These are phyloP conservation scores for Striga asiatica DNA, from an alignment of 257 asterid species.

Conservation along the genomic window DNA sequence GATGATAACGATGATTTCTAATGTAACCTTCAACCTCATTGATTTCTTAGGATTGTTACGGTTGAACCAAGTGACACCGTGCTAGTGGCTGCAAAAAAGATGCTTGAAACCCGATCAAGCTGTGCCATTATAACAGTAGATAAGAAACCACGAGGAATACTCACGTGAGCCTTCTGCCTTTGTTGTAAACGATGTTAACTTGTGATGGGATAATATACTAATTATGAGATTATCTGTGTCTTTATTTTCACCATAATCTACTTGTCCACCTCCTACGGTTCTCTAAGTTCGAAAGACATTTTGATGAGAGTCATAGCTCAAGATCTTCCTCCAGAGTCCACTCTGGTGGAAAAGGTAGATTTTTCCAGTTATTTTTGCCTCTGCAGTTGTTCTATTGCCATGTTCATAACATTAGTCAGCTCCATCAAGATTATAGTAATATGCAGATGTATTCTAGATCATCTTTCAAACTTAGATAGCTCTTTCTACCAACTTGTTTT, in stretches of 20 bases:
- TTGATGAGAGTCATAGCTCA: constrained; percentile 89
- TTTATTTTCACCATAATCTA: too few species aligned
- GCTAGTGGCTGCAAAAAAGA: constrained; percentile 61
- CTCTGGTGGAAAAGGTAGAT: constrained; percentile 70
- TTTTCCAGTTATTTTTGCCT: neutral
- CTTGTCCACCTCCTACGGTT: neutral
- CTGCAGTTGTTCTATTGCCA: neutral
- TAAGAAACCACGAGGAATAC: constrained; percentile 81
- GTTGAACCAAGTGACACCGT: constrained; percentile 78
- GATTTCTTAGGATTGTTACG: constrained; percentile 35
- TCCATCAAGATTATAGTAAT: too few species aligned
- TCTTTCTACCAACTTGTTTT: neutral
- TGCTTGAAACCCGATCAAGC: constrained; percentile 60
- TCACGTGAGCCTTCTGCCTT: constrained; percentile 45
- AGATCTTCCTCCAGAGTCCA: constrained; percentile 65
- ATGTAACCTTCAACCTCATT: neutral
- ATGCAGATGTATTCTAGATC: too few species aligned
- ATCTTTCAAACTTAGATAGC: neutral
- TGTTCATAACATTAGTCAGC: too few species aligned
- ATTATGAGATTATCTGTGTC: too few species aligned
- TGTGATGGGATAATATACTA: too few species aligned
- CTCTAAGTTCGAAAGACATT: constrained; percentile 74
- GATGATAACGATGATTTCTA: neutral
- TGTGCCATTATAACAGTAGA: constrained; percentile 68
- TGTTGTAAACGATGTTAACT: too few species aligned